A percentile compares a stretch with the other conserved stretches of the same genome.
phyloP scores from a whole-genome alignment of 371 early-diverging fungal species.

The Apophysomyces elegans region DNA sequence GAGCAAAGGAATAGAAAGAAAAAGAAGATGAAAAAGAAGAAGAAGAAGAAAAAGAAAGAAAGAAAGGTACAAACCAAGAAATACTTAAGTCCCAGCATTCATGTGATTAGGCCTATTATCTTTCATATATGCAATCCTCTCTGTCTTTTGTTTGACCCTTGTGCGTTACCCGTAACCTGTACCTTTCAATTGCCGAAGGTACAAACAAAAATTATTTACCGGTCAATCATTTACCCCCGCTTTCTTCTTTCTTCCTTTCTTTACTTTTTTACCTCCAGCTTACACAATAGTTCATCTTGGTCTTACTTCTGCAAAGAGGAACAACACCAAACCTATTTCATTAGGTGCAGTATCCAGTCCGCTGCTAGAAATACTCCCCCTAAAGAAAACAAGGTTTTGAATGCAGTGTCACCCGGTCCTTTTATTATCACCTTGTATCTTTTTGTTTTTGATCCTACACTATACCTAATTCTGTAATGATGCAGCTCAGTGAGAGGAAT shows the following conservation, averaged over 20 bases:
- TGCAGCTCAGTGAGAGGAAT: background rate
- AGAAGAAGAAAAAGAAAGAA: background rate
- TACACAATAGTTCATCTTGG: background rate
- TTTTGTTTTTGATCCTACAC: background rate
- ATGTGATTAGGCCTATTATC: background rate
- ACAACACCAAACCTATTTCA: background rate
- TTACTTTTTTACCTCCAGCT: no score
- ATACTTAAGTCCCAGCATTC: background rate
- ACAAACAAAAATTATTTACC: background rate
- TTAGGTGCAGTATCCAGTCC: background rate
- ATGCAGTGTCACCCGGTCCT: constrained; percentile 4
- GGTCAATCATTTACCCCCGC: background rate
- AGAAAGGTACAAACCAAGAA: background rate
- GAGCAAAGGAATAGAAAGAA: background rate
- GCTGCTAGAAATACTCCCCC: background rate
- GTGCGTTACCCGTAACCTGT: background rate
- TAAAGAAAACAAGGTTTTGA: background rate
- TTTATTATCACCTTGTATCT: constrained; percentile 1
- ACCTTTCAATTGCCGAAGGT: background rate
- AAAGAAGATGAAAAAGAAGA: background rate
- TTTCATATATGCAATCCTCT: background rate
- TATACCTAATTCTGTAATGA: background rate
- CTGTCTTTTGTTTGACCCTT: background rate
- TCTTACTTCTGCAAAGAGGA: background rate
- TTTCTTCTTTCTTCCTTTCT: no score